Evolutionary conservation across 2,329 filamentous ascomycete species (phyloP), one percentile per base, ranked within the genome.

Genomic region (Eutypella sp.): DNA sequence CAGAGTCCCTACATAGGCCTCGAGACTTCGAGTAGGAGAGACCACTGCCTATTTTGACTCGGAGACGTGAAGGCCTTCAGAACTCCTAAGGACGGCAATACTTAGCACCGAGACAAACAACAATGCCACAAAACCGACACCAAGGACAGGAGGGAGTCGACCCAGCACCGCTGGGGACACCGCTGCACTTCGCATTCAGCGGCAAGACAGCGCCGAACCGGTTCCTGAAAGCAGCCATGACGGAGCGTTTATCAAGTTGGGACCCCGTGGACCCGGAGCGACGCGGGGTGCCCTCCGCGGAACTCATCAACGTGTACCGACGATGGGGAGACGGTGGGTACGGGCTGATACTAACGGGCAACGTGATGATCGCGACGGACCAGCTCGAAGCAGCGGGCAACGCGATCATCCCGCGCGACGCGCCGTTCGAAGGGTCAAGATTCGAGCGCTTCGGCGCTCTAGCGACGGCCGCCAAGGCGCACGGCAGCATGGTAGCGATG

Each of bases 141-240:
- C 15, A 11, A 3, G n/a, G 25, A n/a, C 34, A 43, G 19, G 48
- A 42, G 15, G 37, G 25, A 18, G 46, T 45, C 11, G 57, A 65
- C 44, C 50, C 57, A 13, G 46, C 55, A 13, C 57, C 59, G 15
- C 52, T 72, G 18, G 66, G 57, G 11, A 43, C 62, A 38, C 65
- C 68, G 3, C 57, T 73, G 27, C 47, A 61, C 9, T 73, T 70
- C 50, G 52, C 62, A 18, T 73, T 72, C 59, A 71, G 72, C 38
- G 69, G 71, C 48, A 71, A 66, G 43, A 74, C 70, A 6, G 78
- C 77, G 2, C 68, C 69, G 5, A 83, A 82, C 56, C 69, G 78
- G 20, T 80, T 81, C 59, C 57, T 82, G 48, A 83, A 83, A 58
- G 77, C 66, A 5, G 75, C 79, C 29, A 81, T 82, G 75, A 76